These are phyloP conservation scores for Lipomyces yamadae DNA, from an alignment of 805 yeast genomes.

Conservation along the genomic window DNA sequence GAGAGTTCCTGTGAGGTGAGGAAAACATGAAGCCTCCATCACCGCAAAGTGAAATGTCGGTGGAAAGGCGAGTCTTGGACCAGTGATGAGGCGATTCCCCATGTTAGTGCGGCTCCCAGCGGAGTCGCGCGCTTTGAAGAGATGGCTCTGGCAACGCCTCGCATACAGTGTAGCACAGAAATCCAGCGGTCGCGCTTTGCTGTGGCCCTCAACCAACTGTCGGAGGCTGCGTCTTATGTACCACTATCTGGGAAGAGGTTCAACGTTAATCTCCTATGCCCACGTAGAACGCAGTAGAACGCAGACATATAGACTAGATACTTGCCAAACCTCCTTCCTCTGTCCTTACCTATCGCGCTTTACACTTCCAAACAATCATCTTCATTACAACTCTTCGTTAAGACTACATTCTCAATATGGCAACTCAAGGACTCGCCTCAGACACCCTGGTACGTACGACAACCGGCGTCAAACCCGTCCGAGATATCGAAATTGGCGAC, in stretches of 20 bases:
- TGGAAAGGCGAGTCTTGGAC: background rate
- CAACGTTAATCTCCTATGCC: background rate
- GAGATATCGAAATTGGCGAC: background rate
- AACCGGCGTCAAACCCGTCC: background rate
- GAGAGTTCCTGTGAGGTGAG: background rate
- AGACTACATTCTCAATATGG: background rate
- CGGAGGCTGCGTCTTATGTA: background rate
- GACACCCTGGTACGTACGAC: background rate
- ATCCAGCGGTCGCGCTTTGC: background rate
- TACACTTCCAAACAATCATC: background rate
- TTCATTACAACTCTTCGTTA: background rate
- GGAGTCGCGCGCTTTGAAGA: background rate
- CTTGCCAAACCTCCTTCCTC: background rate
- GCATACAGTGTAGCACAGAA: background rate
- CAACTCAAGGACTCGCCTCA: background rate
- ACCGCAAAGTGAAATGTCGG: background rate
- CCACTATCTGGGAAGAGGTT: background rate
- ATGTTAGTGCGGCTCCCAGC: no score
- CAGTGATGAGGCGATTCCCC: background rate
- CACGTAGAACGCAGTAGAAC: background rate
- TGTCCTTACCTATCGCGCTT: background rate
- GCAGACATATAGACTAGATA: background rate
- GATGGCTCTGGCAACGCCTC: background rate
- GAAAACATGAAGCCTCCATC: slow-evolving; percentile 1
- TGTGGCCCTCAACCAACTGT: no score